These are phyloP conservation scores for Hypoxylon sp. DNA, from an alignment of 2,329 filamentous ascomycete species.

Conservation along the genomic window DNA sequence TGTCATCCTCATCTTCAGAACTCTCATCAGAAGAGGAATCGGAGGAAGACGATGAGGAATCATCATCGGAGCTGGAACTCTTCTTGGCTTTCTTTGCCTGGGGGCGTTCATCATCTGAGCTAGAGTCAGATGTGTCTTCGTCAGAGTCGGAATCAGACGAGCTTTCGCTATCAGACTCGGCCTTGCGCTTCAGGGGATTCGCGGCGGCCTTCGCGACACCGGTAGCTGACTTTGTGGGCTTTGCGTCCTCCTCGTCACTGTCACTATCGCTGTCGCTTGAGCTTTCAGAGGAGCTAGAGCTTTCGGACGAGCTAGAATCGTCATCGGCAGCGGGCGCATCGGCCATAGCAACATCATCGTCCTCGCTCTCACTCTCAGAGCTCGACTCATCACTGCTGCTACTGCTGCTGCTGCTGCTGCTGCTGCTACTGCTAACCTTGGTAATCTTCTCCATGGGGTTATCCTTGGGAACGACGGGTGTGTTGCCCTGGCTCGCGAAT, in stretches of 20 bases:
- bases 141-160: conserved; percentile 53
- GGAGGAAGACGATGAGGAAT: conserved; percentile 48
- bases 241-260: conserved; percentile 40
- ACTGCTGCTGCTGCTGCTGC: conserved; percentile 48
- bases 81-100: conserved; percentile 59
- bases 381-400: conserved; percentile 39
- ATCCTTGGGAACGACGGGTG: conserved; percentile 41
- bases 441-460: conserved; percentile 40
- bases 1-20: conserved; percentile 41
- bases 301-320: conserved; percentile 41
- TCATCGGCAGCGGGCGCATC: conserved; percentile 51
- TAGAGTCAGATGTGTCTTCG: conserved; percentile 48
- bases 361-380: conserved; percentile 43
- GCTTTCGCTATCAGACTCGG: conserved; percentile 52
- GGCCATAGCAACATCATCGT: conserved; percentile 57
- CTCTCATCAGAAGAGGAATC: conserved; percentile 43
- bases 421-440: conserved; percentile 44
- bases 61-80: conserved; percentile 46
- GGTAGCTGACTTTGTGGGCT: conserved; percentile 33
- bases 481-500: conserved; percentile 46
- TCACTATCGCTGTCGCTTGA: conserved; percentile 49
- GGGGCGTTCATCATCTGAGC: conserved; percentile 51
- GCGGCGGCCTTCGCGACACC: conserved; percentile 43
- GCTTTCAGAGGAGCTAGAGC: conserved; percentile 48
- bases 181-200: conserved; percentile 66